Evolutionary conservation across 768 basidiomycete genomes (phyloP).

Genomic region (Tricholoma matsutake): DNA sequence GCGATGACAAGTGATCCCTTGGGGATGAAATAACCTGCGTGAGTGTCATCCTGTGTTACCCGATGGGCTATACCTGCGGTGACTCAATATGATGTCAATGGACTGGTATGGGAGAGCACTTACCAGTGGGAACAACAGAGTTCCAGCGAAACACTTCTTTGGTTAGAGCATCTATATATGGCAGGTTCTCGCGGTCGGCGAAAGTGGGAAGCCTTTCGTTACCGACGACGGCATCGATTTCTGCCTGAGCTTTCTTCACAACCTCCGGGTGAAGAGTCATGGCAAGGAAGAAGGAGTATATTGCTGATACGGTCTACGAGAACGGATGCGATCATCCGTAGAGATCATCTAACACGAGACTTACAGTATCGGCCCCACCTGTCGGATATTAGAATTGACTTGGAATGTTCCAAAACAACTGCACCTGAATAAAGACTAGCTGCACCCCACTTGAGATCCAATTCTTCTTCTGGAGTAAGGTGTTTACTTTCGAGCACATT

Average conservation of each 20-base stretch:
- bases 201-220: conserved; percentile 58
- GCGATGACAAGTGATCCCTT: conserved; percentile 51
- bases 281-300: conserved; percentile 61
- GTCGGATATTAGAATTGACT: conserved; percentile 9
- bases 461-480: conserved; percentile 52
- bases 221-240: conserved; percentile 60
- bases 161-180: conserved; percentile 57
- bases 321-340: conserved; percentile 7
- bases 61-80: conserved; percentile 50
- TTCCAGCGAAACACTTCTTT: conserved; percentile 59
- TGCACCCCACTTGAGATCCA: conserved; percentile 64
- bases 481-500: conserved; percentile 50
- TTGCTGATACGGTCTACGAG: conserved; percentile 55
- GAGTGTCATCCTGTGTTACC: conserved; percentile 56
- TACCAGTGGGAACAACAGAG: conserved; percentile 43
- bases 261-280: conserved; percentile 55
- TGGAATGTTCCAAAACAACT: not conserved
- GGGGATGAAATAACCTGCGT: conserved; percentile 61
- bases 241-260: conserved; percentile 56
- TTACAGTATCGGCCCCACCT: conserved; percentile 60
- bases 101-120: conserved; percentile 1
- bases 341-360: conserved; percentile 12
- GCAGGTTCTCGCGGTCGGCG: conserved; percentile 53
- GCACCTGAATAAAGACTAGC: conserved; percentile 54
- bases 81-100: conserved; percentile 11